phyloP scores from a whole-genome alignment of 2,329 filamentous ascomycete species.

The Orbilia javanica region DNA sequence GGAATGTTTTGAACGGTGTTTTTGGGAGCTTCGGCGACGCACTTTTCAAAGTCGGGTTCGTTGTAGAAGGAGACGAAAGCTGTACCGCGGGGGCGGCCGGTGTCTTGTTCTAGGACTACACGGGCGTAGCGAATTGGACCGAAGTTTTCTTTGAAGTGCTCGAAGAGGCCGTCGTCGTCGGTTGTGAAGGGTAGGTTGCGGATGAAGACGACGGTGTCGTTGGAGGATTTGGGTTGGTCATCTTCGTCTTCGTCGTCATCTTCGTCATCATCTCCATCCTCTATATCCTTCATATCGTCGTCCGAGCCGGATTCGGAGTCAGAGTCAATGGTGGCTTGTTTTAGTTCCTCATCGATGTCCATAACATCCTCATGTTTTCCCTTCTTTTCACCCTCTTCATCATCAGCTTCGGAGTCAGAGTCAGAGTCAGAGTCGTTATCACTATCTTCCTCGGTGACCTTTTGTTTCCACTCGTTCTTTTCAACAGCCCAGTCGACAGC shows the following conservation, averaged over 20 bases:
- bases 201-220: slow-evolving; percentile 81
- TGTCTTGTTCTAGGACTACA: slow-evolving; percentile 86
- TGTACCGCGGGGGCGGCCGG: slow-evolving; percentile 88
- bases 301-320: slow-evolving; percentile 64
- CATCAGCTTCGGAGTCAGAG: slow-evolving; percentile 73
- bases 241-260: slow-evolving; percentile 66
- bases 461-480: slow-evolving; percentile 83
- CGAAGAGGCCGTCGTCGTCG: slow-evolving; percentile 83
- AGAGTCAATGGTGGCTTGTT: slow-evolving; percentile 64
- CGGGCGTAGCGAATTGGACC: slow-evolving; percentile 90
- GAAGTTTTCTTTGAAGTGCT: slow-evolving; percentile 84
- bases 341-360: slow-evolving; percentile 65
- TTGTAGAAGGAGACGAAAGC: slow-evolving; percentile 95
- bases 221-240: slow-evolving; percentile 61
- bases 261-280: slow-evolving; percentile 64
- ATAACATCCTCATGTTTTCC: slow-evolving; percentile 68
- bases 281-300: slow-evolving; percentile 58
- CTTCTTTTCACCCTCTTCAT: slow-evolving; percentile 69
- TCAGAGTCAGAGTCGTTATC: slow-evolving; percentile 69
- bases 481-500: slow-evolving; percentile 98
- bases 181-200: slow-evolving; percentile 93
- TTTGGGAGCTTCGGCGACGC: slow-evolving; percentile 80
- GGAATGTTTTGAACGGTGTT: slow-evolving; percentile 66
- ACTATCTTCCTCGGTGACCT: slow-evolving; percentile 68
- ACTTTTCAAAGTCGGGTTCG: slow-evolving; percentile 78